phyloP scores from a whole-genome alignment of 352 stramenopile genomes.

The Phytophthora agathidicida region DNA sequence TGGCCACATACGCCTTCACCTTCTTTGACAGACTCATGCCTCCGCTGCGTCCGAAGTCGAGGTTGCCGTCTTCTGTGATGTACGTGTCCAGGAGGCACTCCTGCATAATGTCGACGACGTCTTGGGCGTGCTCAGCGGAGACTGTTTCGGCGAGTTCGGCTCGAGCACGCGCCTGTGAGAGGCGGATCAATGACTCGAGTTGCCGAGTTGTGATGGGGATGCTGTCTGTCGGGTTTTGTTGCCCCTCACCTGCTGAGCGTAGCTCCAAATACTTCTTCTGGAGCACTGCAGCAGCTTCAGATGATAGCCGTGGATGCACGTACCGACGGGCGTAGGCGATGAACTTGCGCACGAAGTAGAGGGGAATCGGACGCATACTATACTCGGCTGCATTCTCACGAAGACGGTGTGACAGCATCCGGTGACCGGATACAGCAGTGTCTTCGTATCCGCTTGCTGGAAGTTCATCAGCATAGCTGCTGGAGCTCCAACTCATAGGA shows the following conservation, averaged over 20 bases:
- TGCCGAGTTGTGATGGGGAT: conserved; percentile 96
- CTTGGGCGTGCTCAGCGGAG: conserved; percentile 93
- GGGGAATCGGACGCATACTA: conserved; percentile 55
- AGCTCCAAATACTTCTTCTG: conserved; percentile 93
- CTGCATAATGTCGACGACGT: conserved; percentile 97
- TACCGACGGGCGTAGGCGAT: conserved; percentile 97
- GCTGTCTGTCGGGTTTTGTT: conserved; percentile 52
- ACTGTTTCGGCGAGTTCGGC: conserved; percentile 95
- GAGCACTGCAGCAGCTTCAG: conserved; percentile 62
- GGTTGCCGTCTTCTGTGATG: conserved; percentile 83
- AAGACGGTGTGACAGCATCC: conserved; percentile 57
- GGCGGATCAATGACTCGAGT: conserved; percentile 93
- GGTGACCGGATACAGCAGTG: conserved; percentile 7
- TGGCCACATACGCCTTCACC: conserved; percentile 83
- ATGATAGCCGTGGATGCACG: conserved; percentile 89
- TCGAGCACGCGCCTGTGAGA: conserved; percentile 93
- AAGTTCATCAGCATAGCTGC: conserved; percentile 24
- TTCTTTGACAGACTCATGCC: conserved; percentile 76
- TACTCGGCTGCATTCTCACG: conserved; percentile 54
- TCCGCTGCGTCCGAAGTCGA: conserved; percentile 87
- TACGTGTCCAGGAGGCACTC: conserved; percentile 93
- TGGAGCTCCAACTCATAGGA: conserved; percentile 25
- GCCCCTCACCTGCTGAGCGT: conserved; percentile 61
- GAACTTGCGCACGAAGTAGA: conserved; percentile 95
- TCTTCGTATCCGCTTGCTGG: conserved; percentile 19